Conservation (phyloP, 1,139 yeast species). For the Protomyces inouyei region DNA sequence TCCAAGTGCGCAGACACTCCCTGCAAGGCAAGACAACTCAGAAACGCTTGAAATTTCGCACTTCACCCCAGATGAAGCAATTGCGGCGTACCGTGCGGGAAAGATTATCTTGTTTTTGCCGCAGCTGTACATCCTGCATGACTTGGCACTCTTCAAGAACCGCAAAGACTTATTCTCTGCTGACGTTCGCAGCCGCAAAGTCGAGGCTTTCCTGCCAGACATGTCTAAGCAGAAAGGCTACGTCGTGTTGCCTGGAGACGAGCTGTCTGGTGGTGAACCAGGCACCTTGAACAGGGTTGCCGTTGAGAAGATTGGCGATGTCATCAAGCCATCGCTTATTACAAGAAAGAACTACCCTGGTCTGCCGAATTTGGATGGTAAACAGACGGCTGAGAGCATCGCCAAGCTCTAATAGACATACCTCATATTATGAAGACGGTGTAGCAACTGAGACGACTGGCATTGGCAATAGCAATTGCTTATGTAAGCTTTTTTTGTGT, state of each 20-base stretch:
- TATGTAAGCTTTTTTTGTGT: too few species aligned
- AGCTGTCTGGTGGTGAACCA: constrained; percentile 5
- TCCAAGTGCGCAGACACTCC: constrained; percentile 7
- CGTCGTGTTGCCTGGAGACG: constrained; percentile 18
- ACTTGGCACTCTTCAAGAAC: constrained; percentile 10
- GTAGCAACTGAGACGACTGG: neutral
- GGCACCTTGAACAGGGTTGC: constrained; percentile 4
- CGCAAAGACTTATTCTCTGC: neutral
- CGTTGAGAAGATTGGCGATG: neutral
- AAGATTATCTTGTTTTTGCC: constrained; percentile 18
- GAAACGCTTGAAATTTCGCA: constrained; percentile 17
- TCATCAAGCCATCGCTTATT: neutral
- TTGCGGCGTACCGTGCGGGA: constrained; percentile 6
- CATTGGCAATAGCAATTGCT: neutral
- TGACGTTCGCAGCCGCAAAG: constrained; percentile 3
- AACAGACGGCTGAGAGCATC: neutral
- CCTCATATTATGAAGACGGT: too few species aligned
- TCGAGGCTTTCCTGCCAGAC: constrained; percentile 3
- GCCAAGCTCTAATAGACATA: neutral
- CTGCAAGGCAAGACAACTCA: constrained; percentile 19
- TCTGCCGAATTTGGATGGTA: neutral
- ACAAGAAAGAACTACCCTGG: neutral
- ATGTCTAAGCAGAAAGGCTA: constrained; percentile 6
- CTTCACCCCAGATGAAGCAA: constrained; percentile 14
- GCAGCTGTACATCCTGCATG: constrained; percentile 20